phyloP scores from a whole-genome alignment of 2,329 filamentous ascomycete genomes.

The Microascus cirrosus region DNA sequence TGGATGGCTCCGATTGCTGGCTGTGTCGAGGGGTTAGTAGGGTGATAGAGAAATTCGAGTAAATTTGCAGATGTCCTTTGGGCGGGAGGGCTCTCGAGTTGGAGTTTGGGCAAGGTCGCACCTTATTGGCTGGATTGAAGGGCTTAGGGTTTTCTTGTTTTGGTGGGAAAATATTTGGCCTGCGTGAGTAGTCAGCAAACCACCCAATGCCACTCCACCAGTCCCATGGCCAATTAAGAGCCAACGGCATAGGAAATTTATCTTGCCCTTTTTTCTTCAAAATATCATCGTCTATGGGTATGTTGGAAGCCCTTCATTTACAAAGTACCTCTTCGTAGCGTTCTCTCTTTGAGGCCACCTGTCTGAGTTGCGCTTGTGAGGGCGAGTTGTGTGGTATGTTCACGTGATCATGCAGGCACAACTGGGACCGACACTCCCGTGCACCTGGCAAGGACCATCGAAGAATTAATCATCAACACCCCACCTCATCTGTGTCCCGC shows the following conservation, averaged over 20 bases:
- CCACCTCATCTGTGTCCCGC: no score
- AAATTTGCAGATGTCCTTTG: constrained; percentile 21
- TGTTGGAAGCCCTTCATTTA: no score
- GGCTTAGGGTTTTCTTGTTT: constrained; percentile 3
- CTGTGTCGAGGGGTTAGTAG: constrained; percentile 19
- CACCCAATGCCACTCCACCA: neutral
- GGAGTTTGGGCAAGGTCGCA: neutral
- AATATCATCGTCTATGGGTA: no score
- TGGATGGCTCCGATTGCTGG: constrained; percentile 42
- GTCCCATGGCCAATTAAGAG: no score
- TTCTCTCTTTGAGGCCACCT: neutral
- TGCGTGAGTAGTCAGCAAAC: neutral
- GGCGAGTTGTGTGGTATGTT: no score
- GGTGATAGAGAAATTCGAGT: constrained; percentile 27
- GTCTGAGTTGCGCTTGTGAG: neutral
- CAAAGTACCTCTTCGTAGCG: neutral
- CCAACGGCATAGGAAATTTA: no score
- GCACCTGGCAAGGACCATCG: neutral
- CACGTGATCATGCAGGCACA: no score
- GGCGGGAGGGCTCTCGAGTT: constrained; percentile 2
- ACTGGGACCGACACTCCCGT: neutral
- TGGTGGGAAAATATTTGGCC: neutral
- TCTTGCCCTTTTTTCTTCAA: no score
- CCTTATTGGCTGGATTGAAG: constrained; percentile 2
- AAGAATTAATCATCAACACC: neutral